Base-by-base conservation (phyloP, 148 eudicot genomes). In the Heliamphora exappendiculata region DNA sequence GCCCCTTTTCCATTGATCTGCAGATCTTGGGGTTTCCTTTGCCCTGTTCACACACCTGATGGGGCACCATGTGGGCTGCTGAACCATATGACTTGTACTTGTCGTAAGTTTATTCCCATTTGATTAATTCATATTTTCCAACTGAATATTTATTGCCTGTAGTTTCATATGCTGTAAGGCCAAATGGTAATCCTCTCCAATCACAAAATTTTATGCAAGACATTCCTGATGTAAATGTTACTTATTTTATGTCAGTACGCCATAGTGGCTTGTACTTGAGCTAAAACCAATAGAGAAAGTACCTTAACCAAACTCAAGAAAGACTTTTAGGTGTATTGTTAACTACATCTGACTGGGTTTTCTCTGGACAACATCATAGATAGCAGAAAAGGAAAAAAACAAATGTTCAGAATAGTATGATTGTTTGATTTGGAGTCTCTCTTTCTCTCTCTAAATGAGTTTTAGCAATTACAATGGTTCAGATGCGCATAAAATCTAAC, bases 21-120 rank as follows among this genome's bases (percentile, higher is more conserved):
- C 94, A 95, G 99, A 76, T 72, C 96, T 39, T 95, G 99, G 97
- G 99, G 99, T 33, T 95, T 95, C 80, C 87, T 95, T 67, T 95
- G 99, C 75, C 99, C 99, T 78, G 97, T 95, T 74, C 99, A 95
- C 90, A 95, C 99, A 5, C 99, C 99, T 82, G 99, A 95, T 80
- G 99, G 99, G 73, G 94, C 85, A 79, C 99, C 97, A 11, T 95
- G 99, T 86, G 99, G 99, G 50, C 83, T 95, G 82, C 89, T 95
- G 28, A 95, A 95, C 78, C 99, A 95, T 86, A 74, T 95, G 90
- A 81, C 97, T 33, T 67, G 84, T 66, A 79, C 90, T 75, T 92
- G 96, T 76, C 89, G 99, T 95, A 87, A 87, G 99, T 88, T 67
- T 14, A 50, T 79, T 34, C 68, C 54, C n/a, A 31, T 65, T 34